Percentiles rank a stretch among this genome's conserved stretches.
Conservation (phyloP, 441 rosid genomes). For the Euphorbia schlechtendalii region DNA sequence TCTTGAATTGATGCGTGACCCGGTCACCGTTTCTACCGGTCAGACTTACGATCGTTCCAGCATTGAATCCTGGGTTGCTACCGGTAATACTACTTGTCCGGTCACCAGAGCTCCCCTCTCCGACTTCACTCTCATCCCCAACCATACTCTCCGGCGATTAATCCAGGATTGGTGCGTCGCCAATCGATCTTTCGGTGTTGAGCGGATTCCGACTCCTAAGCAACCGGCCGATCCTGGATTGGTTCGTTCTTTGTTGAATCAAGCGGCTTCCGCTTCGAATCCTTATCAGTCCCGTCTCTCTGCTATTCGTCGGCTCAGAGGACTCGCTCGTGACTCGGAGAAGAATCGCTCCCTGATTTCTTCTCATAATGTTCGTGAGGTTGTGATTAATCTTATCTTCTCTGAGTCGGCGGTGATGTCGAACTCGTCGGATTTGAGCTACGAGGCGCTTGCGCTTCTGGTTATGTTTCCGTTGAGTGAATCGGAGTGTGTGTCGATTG, state of each 20-base stretch:
- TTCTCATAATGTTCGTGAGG: conserved; percentile 38
- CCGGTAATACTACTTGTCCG: conserved; percentile 79
- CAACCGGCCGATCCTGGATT: conserved; percentile 29
- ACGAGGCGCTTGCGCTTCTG: conserved; percentile 57
- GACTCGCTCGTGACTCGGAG: conserved; percentile 76
- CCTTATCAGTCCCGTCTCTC: conserved; percentile 43
- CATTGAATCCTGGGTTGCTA: conserved; percentile 89
- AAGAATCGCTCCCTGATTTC: conserved; percentile 65
- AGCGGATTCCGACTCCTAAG: background rate
- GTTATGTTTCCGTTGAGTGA: conserved; percentile 66
- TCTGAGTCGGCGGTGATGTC: conserved; percentile 16
- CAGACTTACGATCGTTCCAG: conserved; percentile 86
- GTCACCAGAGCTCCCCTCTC: conserved; percentile 63
- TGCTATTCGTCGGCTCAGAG: conserved; percentile 66
- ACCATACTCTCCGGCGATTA: conserved; percentile 90
- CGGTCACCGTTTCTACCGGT: conserved; percentile 75
- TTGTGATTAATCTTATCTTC: conserved; percentile 37
- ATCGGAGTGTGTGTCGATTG: conserved; percentile 42
- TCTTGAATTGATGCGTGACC: conserved; percentile 85
- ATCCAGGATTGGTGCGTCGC: conserved; percentile 94
- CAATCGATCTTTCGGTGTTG: conserved; percentile 57
- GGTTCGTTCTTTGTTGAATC: conserved; percentile 38
- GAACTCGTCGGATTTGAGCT: conserved; percentile 42
- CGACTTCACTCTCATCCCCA: conserved; percentile 76
- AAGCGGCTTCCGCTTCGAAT: background rate